Conservation (phyloP, 2,329 filamentous ascomycete genomes). For the Xylariomycetidae sp. region DNA sequence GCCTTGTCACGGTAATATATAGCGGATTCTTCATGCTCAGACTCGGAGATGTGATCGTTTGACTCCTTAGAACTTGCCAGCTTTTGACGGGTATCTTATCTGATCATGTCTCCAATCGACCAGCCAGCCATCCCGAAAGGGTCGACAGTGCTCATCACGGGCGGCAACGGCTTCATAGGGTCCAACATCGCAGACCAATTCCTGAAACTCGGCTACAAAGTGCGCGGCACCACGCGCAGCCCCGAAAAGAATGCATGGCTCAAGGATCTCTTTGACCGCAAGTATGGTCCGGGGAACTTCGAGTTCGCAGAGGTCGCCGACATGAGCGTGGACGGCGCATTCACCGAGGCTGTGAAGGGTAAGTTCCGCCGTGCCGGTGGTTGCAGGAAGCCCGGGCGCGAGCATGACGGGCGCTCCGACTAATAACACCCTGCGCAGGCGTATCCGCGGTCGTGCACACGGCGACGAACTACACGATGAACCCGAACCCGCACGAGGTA, state of each 20-base stretch:
- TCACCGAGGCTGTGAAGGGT: constrained; percentile 11
- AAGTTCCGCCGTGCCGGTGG: neutral
- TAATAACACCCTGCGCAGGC: neutral
- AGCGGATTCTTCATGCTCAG: too few relatives aligned
- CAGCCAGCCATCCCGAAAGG: constrained; percentile 12
- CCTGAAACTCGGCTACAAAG: constrained; percentile 33
- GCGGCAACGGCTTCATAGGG: constrained; percentile 35
- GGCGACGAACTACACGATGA: constrained; percentile 10
- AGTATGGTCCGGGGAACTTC: constrained; percentile 15
- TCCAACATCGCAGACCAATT: constrained; percentile 34
- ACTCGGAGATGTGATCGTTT: too few relatives aligned
- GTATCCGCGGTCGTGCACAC: constrained; percentile 14
- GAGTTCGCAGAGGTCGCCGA: constrained; percentile 12
- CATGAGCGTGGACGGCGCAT: constrained; percentile 12
- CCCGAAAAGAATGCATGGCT: constrained; percentile 13
- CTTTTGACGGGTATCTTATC: too few relatives aligned
- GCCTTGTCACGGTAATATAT: too few relatives aligned
- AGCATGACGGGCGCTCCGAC: neutral
- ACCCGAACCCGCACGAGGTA: constrained; percentile 11
- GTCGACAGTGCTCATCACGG: constrained; percentile 35
- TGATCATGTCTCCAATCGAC: constrained; percentile 8
- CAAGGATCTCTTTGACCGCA: constrained; percentile 8
- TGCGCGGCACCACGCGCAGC: constrained; percentile 28
- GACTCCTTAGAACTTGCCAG: too few relatives aligned
- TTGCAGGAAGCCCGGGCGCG: neutral